phyloP scores from a whole-genome alignment of 352 stramenopile species.

The Globisporangium paroecandrum region DNA sequence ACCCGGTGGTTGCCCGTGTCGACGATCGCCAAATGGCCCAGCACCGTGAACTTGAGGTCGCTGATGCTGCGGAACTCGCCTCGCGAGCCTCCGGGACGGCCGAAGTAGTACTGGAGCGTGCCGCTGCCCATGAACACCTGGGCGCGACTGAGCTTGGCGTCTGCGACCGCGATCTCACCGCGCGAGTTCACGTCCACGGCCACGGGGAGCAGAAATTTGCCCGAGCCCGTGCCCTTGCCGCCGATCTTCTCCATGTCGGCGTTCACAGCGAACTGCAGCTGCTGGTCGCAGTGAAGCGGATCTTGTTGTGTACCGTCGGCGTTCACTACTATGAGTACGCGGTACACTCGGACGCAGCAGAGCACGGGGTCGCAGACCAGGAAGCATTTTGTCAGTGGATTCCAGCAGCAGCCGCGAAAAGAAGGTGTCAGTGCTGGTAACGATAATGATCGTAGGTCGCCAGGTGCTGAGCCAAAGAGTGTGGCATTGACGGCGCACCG shows the following conservation, averaged over 20 bases:
- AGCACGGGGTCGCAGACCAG: conserved; percentile 40
- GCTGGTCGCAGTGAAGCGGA: too few relatives aligned
- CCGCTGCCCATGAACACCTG: conserved; percentile 54
- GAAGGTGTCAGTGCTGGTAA: conserved; percentile 4
- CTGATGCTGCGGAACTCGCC: conserved; percentile 49
- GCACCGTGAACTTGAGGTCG: conserved; percentile 48
- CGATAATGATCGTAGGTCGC: neutral
- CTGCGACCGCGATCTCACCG: conserved; percentile 54
- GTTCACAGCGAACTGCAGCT: conserved; percentile 16
- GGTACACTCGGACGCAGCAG: conserved; percentile 36
- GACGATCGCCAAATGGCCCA: conserved; percentile 48
- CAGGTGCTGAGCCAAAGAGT: neutral
- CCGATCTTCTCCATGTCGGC: conserved; percentile 25
- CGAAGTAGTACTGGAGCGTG: conserved; percentile 44
- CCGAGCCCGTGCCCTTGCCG: conserved; percentile 28
- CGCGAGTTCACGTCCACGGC: conserved; percentile 48
- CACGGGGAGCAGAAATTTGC: conserved; percentile 47
- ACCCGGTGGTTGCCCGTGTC: conserved; percentile 59
- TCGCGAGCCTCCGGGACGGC: conserved; percentile 30
- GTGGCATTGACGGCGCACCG: too few relatives aligned
- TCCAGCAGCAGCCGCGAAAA: conserved; percentile 46
- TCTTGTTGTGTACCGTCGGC: too few relatives aligned
- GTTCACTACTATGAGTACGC: conserved; percentile 5
- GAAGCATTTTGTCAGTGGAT: conserved; percentile 42
- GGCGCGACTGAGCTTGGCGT: conserved; percentile 52